Evolutionary conservation across 129 eudicot genomes (phyloP).

Genomic region (Escallonia herrerae): DNA sequence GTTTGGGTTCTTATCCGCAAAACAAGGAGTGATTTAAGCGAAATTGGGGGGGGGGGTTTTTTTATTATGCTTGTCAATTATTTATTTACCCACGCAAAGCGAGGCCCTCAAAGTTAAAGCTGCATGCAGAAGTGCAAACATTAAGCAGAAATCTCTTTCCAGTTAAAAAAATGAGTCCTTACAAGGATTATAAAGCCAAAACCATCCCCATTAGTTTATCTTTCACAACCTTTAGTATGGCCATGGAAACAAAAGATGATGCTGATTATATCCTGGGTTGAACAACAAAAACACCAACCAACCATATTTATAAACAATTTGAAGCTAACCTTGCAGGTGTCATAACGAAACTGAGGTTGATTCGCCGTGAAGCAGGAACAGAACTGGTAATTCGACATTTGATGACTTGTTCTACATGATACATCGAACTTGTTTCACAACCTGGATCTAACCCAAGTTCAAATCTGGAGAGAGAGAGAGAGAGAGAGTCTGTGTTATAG

Average conservation of each 20-base stretch:
- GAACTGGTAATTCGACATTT: constrained; percentile 88
- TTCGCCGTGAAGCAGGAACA: constrained; percentile 56
- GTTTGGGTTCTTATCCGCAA: no score
- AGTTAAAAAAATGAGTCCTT: neutral
- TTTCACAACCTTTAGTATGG: neutral
- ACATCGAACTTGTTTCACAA: constrained; percentile 60
- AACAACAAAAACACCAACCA: neutral
- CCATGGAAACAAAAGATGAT: neutral
- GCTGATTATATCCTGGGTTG: neutral
- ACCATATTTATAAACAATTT: neutral
- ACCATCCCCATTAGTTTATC: neutral
- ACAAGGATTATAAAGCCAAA: neutral
- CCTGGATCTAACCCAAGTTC: constrained; percentile 89
- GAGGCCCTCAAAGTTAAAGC: no score
- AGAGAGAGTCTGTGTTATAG: neutral
- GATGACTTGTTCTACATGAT: constrained; percentile 86
- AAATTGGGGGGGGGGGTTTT: no score
- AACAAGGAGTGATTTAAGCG: no score
- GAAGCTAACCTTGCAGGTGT: constrained; percentile 50
- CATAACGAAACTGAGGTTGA: constrained; percentile 70
- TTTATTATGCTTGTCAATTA: no score
- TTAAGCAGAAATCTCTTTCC: neutral
- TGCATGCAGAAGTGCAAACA: no score
- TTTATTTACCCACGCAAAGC: no score
- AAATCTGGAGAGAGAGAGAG: constrained; percentile 39